phyloP scores from a whole-genome alignment of 163 green algal genomes.

The Scenedesmus sp. region DNA sequence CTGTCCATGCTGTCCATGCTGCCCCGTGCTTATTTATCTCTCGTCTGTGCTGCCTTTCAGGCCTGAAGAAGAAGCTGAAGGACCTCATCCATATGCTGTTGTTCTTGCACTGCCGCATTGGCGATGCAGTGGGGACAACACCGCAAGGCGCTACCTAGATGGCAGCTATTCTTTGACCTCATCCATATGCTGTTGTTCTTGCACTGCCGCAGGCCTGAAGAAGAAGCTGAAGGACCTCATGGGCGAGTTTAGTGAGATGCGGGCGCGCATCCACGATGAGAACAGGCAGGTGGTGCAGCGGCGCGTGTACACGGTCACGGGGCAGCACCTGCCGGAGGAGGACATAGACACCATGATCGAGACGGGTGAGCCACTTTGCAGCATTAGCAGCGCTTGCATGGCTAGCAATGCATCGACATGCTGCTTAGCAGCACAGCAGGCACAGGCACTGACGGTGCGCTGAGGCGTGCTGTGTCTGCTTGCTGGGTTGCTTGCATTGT shows the following conservation, averaged over 20 bases:
- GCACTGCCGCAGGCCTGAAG: slow-evolving; percentile 70
- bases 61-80: no score
- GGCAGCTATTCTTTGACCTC: no score
- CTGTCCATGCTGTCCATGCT: no score
- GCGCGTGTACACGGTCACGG: slow-evolving; percentile 92
- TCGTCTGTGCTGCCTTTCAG: no score
- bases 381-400: no score
- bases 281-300: slow-evolving; percentile 95
- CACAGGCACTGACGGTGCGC: no score
- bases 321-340: slow-evolving; percentile 84
- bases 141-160: background rate
- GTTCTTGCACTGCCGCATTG: background rate
- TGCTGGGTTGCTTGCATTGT: no score
- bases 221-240: slow-evolving; percentile 97
- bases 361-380: slow-evolving; percentile 52
- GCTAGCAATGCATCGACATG: no score
- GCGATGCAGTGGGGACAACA: background rate
- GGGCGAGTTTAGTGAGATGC: slow-evolving; percentile 89
- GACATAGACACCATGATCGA: slow-evolving; percentile 97
- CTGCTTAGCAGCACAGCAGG: no score
- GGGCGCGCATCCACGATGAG: slow-evolving; percentile 76
- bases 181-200: background rate
- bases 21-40: no score
- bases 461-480: no score
- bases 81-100: background rate